Conservation (phyloP, 768 basidiomycete species). For the Dacryopinax primogenitus region DNA sequence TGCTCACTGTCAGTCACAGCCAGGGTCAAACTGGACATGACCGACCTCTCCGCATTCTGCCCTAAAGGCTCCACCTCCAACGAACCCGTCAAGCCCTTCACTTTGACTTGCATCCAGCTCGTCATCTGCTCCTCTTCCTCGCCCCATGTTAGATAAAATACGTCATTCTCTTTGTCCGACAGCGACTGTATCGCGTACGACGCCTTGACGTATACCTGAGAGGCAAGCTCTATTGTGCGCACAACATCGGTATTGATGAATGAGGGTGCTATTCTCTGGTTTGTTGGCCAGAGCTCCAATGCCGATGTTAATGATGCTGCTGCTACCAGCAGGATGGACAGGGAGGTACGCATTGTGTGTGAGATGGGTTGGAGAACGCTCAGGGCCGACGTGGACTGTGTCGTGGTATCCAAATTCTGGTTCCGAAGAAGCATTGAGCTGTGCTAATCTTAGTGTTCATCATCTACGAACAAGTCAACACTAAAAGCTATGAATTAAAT, state of each 20-base stretch:
- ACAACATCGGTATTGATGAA: conserved; percentile 87
- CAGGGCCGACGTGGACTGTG: conserved; percentile 3
- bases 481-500: no score
- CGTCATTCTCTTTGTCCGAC: conserved; percentile 38
- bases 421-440: not conserved
- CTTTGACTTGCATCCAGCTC: conserved; percentile 64
- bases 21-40: conserved; percentile 12
- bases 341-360: not conserved
- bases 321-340: not conserved
- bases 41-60: conserved; percentile 42
- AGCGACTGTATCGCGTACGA: conserved; percentile 73
- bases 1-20: not conserved
- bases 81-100: conserved; percentile 55
- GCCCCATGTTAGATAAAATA: conserved; percentile 57
- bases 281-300: not conserved
- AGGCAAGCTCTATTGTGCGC: conserved; percentile 75
- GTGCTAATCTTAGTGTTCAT: not conserved
- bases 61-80: conserved; percentile 41
- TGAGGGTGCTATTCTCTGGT: conserved; percentile 23
- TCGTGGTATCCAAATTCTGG: not conserved
- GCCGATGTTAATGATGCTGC: not conserved
- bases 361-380: not conserved
- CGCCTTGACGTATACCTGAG: conserved; percentile 77
- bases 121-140: conserved; percentile 50
- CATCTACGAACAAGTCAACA: no score